phyloP scores from a whole-genome alignment of 306 rosid genomes.

The Phaseolus lunatus region DNA sequence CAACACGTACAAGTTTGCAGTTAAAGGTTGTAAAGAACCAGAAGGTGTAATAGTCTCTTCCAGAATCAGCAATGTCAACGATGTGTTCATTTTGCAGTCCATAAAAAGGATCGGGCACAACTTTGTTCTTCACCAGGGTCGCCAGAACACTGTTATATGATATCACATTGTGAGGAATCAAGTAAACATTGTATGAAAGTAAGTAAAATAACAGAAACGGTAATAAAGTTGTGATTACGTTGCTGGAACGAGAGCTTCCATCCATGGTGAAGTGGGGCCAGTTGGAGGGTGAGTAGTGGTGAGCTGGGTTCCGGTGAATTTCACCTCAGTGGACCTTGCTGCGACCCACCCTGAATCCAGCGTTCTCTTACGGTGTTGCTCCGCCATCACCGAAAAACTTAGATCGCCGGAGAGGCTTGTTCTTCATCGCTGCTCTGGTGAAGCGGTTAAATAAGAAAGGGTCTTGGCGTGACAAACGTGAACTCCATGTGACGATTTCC shows the following conservation, averaged over 20 bases:
- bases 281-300: conserved; percentile 86
- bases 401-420: conserved; percentile 19
- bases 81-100: conserved; percentile 77
- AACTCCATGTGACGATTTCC: background rate
- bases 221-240: conserved; percentile 61
- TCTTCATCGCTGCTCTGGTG: background rate
- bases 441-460: background rate
- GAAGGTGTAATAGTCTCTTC: conserved; percentile 89
- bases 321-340: conserved; percentile 78
- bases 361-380: conserved; percentile 55
- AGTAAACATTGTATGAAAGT: background rate
- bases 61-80: conserved; percentile 91
- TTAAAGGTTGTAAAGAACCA: conserved; percentile 85
- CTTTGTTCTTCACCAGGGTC: conserved; percentile 83
- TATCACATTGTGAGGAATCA: conserved; percentile 11
- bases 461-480: background rate
- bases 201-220: too few relatives aligned
- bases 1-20: conserved; percentile 66
- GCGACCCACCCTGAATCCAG: conserved; percentile 87
- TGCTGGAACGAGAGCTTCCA: conserved; percentile 88
- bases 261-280: conserved; percentile 75
- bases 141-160: conserved; percentile 69
- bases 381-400: conserved; percentile 44
- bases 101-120: conserved; percentile 87
- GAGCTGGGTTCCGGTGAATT: conserved; percentile 74